A percentile compares a stretch with the other conserved stretches of the same genome.
Evolutionary conservation across 805 yeast species (phyloP).

Genomic region (Candida ovalis): DNA sequence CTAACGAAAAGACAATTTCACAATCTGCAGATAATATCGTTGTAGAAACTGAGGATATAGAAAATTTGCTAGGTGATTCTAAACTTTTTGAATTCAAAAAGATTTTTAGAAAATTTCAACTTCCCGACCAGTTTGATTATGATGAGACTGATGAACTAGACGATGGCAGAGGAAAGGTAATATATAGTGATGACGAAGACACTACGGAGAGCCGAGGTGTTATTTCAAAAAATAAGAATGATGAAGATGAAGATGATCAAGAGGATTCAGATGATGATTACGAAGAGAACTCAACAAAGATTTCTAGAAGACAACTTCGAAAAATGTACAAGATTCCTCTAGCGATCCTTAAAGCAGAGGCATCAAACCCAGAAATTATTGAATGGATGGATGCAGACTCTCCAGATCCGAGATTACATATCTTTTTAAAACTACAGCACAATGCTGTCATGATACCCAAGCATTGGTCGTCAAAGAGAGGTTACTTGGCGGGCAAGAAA

Average conservation of each 20-base stretch:
- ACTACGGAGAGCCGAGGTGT: constrained; percentile 8
- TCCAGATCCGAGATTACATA: constrained; percentile 64
- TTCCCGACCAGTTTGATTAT: not conserved
- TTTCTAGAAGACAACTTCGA: constrained; percentile 50
- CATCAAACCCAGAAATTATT: constrained; percentile 64
- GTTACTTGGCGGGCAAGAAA: constrained; percentile 62
- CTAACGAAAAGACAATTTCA: constrained; percentile 3
- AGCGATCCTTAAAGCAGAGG: constrained; percentile 58
- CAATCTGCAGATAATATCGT: constrained; percentile 4
- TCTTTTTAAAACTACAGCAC: constrained; percentile 58
- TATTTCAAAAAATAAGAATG: constrained; percentile 13
- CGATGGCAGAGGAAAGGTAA: constrained; percentile 16
- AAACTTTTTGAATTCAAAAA: constrained; percentile 13
- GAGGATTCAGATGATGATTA: constrained; percentile 12
- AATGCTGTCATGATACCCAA: constrained; percentile 74
- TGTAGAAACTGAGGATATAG: constrained; percentile 3
- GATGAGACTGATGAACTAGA: not conserved
- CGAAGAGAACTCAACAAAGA: constrained; percentile 14
- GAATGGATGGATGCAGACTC: constrained; percentile 91
- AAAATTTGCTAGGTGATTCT: constrained; percentile 10
- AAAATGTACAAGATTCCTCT: constrained; percentile 57
- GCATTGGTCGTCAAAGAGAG: constrained; percentile 82
- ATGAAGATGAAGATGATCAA: constrained; percentile 16
- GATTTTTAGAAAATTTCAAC: constrained; percentile 21
- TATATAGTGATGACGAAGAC: constrained; percentile 19